Base-by-base conservation (phyloP, 441 rosid species). In the Pelargonium myrrhifolium region DNA sequence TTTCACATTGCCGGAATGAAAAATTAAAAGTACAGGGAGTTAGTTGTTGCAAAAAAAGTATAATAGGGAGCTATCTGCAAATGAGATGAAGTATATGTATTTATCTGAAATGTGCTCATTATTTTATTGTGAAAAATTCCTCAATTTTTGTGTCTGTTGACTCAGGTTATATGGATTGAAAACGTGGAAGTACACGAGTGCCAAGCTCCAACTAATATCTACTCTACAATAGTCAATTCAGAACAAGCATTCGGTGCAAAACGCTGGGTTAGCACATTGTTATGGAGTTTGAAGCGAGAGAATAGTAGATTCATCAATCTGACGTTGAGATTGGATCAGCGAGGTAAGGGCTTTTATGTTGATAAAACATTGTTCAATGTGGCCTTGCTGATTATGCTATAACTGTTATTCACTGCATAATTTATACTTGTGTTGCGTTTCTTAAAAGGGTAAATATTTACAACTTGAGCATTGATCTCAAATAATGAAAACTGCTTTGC, bases 121-220 rank as follows among this genome's bases (percentile, higher is more conserved):
- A 24, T 24, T 1, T 24, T 24, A 24, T 24, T 24, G 28, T 24
- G 28, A 24, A 24, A 24, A 24, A 24, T 24, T 24, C 28, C 28
- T 24, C 28, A 24, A 24, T 24, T 24, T 24, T 2, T 21, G 35
- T 1, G 22, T 59, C 14, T 59, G 20, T 62, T 14, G 31, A 28
- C 40, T 8, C 40, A 68, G 71, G 62, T 68, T 68, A 40, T 68
- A 39, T 68, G 56, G 8, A 24, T 68, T 40, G 71, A 58, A 35
- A 68, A 68, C 8, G 65, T 68, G 64, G 65, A 58, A 9, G 71
- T 68, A 21, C 18, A 59, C 24, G 71, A 68, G 42, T 1, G 42
- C 49, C 11, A 3, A 20, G 20, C 45, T 40, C 45, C 9, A 6
- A 40, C 58, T 6, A 40, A 68, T 24, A 39, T 68, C 0, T 68